Conservation (phyloP, 192 early-diverging fungal species). For the Rhizophagus prolifer region DNA sequence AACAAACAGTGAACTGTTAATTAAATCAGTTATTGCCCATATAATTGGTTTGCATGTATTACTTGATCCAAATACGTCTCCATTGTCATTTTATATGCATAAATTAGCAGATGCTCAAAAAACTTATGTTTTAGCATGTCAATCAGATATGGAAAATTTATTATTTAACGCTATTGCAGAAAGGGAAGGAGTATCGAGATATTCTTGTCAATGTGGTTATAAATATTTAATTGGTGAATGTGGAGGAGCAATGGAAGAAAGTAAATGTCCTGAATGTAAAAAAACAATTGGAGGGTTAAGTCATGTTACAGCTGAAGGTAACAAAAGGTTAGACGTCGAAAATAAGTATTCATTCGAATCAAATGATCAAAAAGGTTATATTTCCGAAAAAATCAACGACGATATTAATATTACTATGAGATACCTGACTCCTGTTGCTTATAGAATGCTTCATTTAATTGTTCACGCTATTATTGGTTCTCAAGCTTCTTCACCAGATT, state of each 20-base stretch:
- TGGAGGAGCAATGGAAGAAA: neutral
- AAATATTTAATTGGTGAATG: too few species aligned
- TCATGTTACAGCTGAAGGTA: neutral
- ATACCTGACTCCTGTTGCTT: conserved; percentile 7
- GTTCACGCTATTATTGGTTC: conserved; percentile 13
- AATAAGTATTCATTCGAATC: neutral
- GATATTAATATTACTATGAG: neutral
- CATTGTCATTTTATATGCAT: conserved; percentile 19
- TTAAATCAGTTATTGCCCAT: conserved; percentile 21
- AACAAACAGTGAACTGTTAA: conserved; percentile 9
- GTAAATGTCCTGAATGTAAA: conserved; percentile 1
- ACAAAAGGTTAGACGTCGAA: neutral
- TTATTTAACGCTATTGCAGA: neutral
- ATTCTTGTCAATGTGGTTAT: too few species aligned
- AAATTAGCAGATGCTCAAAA: neutral
- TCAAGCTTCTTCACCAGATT: neutral
- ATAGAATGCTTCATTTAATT: conserved; percentile 20
- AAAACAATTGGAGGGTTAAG: conserved; percentile 3
- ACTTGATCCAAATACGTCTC: neutral
- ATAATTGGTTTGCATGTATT: conserved; percentile 17
- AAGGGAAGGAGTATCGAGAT: too few species aligned
- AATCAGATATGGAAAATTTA: conserved; percentile 12
- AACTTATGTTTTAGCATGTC: conserved; percentile 11
- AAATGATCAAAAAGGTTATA: conserved; percentile 5
- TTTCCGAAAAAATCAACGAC: neutral